Evolutionary conservation across 2,329 filamentous ascomycete genomes (phyloP), one percentile per base, ranked within the genome.

Genomic region (Phyllosticta citriasiana): DNA sequence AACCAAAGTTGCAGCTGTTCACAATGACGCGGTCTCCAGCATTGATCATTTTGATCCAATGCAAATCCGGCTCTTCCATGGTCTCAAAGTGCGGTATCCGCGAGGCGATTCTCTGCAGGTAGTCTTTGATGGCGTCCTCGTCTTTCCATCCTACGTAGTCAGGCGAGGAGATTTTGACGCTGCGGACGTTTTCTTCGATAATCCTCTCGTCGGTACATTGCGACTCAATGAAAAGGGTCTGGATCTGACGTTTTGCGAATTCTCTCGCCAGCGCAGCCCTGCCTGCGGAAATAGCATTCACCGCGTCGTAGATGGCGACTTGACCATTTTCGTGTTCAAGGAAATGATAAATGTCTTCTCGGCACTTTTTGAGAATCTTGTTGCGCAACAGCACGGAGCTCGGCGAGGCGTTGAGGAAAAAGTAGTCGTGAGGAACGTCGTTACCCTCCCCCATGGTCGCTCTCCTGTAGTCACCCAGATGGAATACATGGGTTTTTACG

Each of bases 31-130:
- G 86, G 70, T 93, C 86, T 53, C 94, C 94, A 7, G 94, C 94
- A 67, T 99, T 99, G 72, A 97, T 96, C 93, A 99, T 97, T 79
- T 96, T 97, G 77, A 99, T 93, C 77, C 93, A 99, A 73, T 97
- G 96, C 65, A 99, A 82, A 66, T 97, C 92, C 30, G 83, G 82
- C 73, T 99, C 94, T 68, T 92, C 84, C 91, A 99, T 97, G 1
- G 91, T 96, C 77, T 99, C 92, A 68, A 96, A 99, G 63, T 93
- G 87, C 22, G 94, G 94, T 63, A 99, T 99, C 67, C 94, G 90
- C 67, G 89, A 87, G 65, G 91, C 87, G 70, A 99, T 97, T 57
- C 94, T 87, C 64, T 86, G 84, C 50, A 99, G 83, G 70, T 99
- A 99, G 68, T 97, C 85, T 69, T 89, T 87, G 30, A 96, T 92